Evolutionary conservation across 164 flowering plant genomes (phyloP), one percentile per base, ranked within the genome.

Genomic region (Pachysandra terminalis): DNA sequence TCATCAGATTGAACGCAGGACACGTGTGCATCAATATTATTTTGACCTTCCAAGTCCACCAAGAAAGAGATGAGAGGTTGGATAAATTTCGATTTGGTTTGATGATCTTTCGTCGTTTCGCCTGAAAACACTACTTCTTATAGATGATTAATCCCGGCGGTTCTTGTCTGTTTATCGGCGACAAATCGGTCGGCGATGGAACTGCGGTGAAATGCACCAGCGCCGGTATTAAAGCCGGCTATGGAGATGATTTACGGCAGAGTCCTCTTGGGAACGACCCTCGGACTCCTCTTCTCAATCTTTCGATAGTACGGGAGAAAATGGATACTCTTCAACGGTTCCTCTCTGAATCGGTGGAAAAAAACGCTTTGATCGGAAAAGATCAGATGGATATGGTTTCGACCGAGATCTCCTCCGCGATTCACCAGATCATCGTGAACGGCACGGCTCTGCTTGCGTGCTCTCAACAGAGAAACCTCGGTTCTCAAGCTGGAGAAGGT

Each of bases 351-450:
- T 83, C 90, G n/a, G 71, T 87, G 68, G 67, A 71, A 68, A 32
- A 63, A 35, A 70, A 78, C 65, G 70, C 79, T 19, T 61, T 79
- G 22, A 61, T 87, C 27, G 60, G 70, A 26, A 59, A 67, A 15
- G 70, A 68, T n/a, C 83, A 84, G 72, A 80, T 82, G 80, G 78
- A 76, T 56, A 56, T 76, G 74, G 86, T 86, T 5, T 84, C 88
- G n/a, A 27, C 75, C 17, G 90, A 87, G 76, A 85, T 91, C 72
- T 19, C 74, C 54, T 77, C 88, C 19, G 89, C 95, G 10, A 79
- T 91, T 62, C 88, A 82, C 23, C 82, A 81, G 70, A 74, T 79
- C 72, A 81, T 91, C 71, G 76, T 82, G 67, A 89, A 85, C 80
- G 97, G 87, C 64, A 74, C 91, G 12, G 90, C 95, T 26, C 82